Evolutionary conservation across 2,329 filamentous ascomycete species (phyloP).

Genomic region (Penicillium sp.): DNA sequence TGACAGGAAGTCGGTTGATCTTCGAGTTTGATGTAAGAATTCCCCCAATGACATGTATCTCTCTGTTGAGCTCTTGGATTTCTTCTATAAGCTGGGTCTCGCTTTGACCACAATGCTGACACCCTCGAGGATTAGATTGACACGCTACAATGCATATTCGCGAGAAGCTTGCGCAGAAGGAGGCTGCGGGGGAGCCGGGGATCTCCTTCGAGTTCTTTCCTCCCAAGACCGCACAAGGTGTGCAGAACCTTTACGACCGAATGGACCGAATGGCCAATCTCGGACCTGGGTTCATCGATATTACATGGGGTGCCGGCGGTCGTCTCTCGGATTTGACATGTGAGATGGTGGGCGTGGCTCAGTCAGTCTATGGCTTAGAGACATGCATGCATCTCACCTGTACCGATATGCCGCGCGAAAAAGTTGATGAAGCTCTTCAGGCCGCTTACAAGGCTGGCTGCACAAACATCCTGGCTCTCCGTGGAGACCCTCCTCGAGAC

Average conservation of each 20-base stretch:
- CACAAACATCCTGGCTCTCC: constrained; percentile 92
- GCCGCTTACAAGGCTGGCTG: constrained; percentile 93
- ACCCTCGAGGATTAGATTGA: constrained; percentile 15
- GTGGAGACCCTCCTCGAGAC: constrained; percentile 91
- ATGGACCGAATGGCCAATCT: constrained; percentile 99
- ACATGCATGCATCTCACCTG: constrained; percentile 99
- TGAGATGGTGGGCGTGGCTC: constrained; percentile 96
- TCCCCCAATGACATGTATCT: background rate
- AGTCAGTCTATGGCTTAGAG: constrained; percentile 93
- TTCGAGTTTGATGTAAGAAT: constrained; percentile 9
- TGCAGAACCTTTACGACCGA: constrained; percentile 98
- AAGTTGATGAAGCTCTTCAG: constrained; percentile 84
- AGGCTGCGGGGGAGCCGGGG: constrained; percentile 77
- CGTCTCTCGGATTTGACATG: constrained; percentile 88
- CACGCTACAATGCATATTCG: constrained; percentile 84
- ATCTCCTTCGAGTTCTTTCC: constrained; percentile 99
- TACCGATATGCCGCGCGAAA: constrained; percentile 94
- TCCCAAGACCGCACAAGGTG: constrained; percentile 85
- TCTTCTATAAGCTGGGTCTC: background rate
- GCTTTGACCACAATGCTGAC: constrained; percentile 3
- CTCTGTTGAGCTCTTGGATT: background rate
- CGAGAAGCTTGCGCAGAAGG: constrained; percentile 83
- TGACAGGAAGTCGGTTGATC: constrained; percentile 13
- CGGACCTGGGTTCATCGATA: constrained; percentile 94
- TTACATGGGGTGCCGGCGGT: constrained; percentile 97